Evolutionary conservation across 495 filamentous ascomycete genomes (phyloP), one percentile per base, ranked within the genome.

Genomic region (Gamarada debralockiae): DNA sequence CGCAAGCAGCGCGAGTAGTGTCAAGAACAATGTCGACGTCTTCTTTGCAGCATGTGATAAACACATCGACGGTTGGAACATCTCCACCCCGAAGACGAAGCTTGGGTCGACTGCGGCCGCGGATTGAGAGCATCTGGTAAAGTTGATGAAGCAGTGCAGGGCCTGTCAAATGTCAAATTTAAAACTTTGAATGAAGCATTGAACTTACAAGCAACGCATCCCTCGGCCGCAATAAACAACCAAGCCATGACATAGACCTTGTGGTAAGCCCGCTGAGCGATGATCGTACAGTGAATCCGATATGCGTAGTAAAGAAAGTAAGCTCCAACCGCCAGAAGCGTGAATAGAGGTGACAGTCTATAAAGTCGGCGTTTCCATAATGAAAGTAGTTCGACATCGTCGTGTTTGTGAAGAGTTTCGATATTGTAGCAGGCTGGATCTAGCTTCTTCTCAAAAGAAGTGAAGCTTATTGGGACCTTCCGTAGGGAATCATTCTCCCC

Each of bases 21-120:
- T 81, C 75, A 2, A 80, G 53, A n/a, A 81, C 67, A 4, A 82
- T 59, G 20, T 75, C 77, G 13, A 77, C 65, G 0, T 74, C 72
- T 52, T 81, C 79, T 27, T 70, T 68, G 49, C 73, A 77, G 55
- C 72, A 76, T 3, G 75, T 73, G 34, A 80, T 67, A 23, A 80
- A 67, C 2, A 77, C 69, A 46, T 81, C 78, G 41, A 81, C 70
- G 2, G 72, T 67, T 8, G 76, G 73, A 18, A 68, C 70, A 37
- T 73, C 58, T 13, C 71, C 53, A 2, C 74, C 75, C 6, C 57
- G 58, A 25, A 82, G 53, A n/a, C 71, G 61, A 31, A 74, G 53
- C 56, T 67, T 68, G 3, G 72, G 61, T 8, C 73, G 65, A n/a
- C n/a, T 18, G 3, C 57, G 52, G 24, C 46, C 47, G n/a, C 57